Evolutionary conservation across 1,284 basidiomycete genomes (phyloP).

Genomic region (Mycena sp.): DNA sequence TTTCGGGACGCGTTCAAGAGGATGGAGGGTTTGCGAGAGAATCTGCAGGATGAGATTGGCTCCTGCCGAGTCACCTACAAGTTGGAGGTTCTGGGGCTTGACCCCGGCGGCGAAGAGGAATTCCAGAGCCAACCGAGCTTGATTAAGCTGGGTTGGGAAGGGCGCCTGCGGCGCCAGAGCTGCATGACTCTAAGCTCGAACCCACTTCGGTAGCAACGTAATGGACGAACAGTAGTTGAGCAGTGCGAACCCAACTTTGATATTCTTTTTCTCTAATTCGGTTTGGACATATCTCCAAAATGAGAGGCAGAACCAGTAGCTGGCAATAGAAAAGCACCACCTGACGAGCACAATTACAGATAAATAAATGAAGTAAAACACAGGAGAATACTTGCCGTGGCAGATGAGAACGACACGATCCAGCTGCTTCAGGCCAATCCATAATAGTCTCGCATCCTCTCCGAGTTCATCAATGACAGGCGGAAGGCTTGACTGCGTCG

Average conservation of each 20-base stretch:
- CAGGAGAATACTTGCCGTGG: constrained; percentile 40
- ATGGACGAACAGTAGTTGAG: constrained; percentile 29
- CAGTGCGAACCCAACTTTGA: constrained; percentile 25
- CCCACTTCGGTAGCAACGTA: not conserved
- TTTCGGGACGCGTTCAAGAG: constrained; percentile 35
- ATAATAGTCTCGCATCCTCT: constrained; percentile 43
- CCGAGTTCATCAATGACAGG: constrained; percentile 39
- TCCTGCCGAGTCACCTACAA: constrained; percentile 63
- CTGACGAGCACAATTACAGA: too few relatives aligned
- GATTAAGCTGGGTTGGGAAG: constrained; percentile 50
- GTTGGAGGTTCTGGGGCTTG: constrained; percentile 55
- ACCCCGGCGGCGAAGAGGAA: constrained; percentile 48
- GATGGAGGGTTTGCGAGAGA: constrained; percentile 47
- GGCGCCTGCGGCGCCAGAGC: constrained; percentile 32
- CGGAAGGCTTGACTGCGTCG: constrained; percentile 4
- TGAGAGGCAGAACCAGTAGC: not conserved
- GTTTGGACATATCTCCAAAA: constrained; percentile 21
- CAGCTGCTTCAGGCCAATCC: constrained; percentile 49
- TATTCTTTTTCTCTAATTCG: constrained; percentile 17
- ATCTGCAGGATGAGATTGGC: constrained; percentile 55
- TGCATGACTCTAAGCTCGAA: constrained; percentile 4
- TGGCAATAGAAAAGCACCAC: constrained; percentile 20
- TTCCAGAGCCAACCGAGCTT: constrained; percentile 43
- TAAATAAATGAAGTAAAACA: not conserved
- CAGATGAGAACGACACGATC: constrained; percentile 49